Evolutionary conservation across 2,329 filamentous ascomycete species (phyloP).

Genomic region (Zasmidium cellare): DNA sequence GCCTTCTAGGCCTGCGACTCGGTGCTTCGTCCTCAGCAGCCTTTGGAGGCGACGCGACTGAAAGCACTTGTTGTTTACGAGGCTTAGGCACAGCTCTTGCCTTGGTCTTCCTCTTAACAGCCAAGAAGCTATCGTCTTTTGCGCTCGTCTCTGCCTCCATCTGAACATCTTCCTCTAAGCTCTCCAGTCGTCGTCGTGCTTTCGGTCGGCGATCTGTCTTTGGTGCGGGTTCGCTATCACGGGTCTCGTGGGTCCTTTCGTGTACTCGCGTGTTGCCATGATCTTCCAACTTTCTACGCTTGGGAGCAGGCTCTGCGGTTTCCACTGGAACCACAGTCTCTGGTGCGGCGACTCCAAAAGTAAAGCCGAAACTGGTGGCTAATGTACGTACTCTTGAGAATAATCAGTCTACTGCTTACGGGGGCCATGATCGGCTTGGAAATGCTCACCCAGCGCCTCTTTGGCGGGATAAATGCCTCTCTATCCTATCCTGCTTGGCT

Average conservation of each 20-base stretch:
- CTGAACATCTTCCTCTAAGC: neutral
- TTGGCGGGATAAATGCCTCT: slow-evolving; percentile 35
- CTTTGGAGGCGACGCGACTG: neutral
- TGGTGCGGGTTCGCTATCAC: neutral
- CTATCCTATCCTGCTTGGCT: slow-evolving; percentile 30
- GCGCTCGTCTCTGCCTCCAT: neutral
- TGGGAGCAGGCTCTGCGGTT: slow-evolving; percentile 21
- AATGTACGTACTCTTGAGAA: slow-evolving; percentile 24
- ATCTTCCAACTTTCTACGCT: slow-evolving; percentile 21
- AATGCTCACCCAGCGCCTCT: slow-evolving; percentile 31
- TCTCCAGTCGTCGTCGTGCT: neutral
- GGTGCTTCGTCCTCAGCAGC: neutral
- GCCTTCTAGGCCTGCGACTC: slow-evolving; percentile 22
- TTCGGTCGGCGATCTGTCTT: neutral
- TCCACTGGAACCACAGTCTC: neutral
- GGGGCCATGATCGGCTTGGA: neutral
- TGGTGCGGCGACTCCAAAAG: slow-evolving; percentile 15
- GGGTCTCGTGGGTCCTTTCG: neutral
- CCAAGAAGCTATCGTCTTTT: slow-evolving; percentile 21
- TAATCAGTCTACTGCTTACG: neutral
- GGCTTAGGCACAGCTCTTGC: neutral
- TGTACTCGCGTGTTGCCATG: neutral
- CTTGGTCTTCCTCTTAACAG: slow-evolving; percentile 2
- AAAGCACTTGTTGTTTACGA: neutral
- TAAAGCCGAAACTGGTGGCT: slow-evolving; percentile 32